Evolutionary conservation across 495 filamentous ascomycete genomes (phyloP).

Genomic region (Elasticomyces elasticus): DNA sequence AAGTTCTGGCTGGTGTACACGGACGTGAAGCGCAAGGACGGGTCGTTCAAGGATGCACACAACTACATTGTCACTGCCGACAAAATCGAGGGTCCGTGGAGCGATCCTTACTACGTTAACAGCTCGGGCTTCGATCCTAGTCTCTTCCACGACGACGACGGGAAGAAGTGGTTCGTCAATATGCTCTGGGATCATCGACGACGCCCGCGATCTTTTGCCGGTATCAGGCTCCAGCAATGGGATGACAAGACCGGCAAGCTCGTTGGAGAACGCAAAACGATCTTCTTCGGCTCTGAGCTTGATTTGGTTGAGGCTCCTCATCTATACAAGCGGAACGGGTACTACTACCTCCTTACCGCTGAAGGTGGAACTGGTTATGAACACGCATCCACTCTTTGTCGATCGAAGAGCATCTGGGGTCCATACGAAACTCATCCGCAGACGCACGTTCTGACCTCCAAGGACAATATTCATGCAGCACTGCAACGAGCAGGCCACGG

Average conservation of each 20-base stretch:
- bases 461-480: conserved; percentile 21
- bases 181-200: conserved; percentile 1
- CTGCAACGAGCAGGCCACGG: conserved; percentile 50
- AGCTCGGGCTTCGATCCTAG: conserved; percentile 1
- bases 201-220: neutral
- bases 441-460: conserved; percentile 4
- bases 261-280: conserved; percentile 32
- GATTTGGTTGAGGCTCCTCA: conserved; percentile 53
- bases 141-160: conserved; percentile 4
- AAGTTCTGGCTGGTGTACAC: conserved; percentile 38
- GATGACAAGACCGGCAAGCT: conserved; percentile 34
- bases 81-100: conserved; percentile 3
- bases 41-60: conserved; percentile 42
- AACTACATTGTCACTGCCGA: conserved; percentile 49
- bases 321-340: conserved; percentile 46
- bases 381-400: conserved; percentile 45
- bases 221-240: neutral
- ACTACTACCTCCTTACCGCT: conserved; percentile 49
- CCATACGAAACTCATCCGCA: conserved; percentile 39
- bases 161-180: conserved; percentile 1
- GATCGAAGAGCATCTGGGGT: conserved; percentile 46
- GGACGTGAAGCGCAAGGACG: conserved; percentile 44
- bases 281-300: conserved; percentile 46
- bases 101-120: conserved; percentile 1
- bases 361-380: conserved; percentile 54